These are phyloP conservation scores for Lodderomyces parapsilosis DNA, from an alignment of 1,139 yeast genomes.

Conservation along the genomic window DNA sequence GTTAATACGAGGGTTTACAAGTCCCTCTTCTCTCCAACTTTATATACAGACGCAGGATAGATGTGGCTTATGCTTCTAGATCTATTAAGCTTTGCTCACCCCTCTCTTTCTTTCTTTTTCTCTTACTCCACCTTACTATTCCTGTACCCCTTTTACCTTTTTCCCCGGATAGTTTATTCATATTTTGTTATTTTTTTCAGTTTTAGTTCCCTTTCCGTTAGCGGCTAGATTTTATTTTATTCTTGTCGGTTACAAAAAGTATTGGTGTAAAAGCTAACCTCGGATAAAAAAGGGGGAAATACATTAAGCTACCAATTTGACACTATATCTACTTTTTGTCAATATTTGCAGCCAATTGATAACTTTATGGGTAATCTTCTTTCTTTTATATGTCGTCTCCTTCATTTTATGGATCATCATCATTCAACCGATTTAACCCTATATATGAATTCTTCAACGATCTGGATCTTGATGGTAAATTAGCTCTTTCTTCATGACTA, in stretches of 20 bases:
- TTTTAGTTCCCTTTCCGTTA: too few relatives aligned
- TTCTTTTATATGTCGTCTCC: background rate
- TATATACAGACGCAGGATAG: too few relatives aligned
- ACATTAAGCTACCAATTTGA: background rate
- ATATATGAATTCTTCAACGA: constrained; percentile 36
- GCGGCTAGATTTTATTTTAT: background rate
- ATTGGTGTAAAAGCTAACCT: too few relatives aligned
- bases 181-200: background rate
- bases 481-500: constrained; percentile 25
- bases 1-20: too few relatives aligned
- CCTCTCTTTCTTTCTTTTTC: too few relatives aligned
- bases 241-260: background rate
- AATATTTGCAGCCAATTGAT: background rate
- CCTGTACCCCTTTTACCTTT: background rate
- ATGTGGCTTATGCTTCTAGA: too few relatives aligned
- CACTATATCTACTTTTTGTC: too few relatives aligned
- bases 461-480: constrained; percentile 33
- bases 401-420: constrained; percentile 18
- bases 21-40: too few relatives aligned
- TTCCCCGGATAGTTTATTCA: background rate
- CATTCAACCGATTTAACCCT: constrained; percentile 42
- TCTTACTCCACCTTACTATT: too few relatives aligned
- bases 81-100: too few relatives aligned
- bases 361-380: background rate
- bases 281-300: background rate